Evolutionary conservation across 495 filamentous ascomycete genomes (phyloP).

Genomic region (Lineolata rhizophorae): DNA sequence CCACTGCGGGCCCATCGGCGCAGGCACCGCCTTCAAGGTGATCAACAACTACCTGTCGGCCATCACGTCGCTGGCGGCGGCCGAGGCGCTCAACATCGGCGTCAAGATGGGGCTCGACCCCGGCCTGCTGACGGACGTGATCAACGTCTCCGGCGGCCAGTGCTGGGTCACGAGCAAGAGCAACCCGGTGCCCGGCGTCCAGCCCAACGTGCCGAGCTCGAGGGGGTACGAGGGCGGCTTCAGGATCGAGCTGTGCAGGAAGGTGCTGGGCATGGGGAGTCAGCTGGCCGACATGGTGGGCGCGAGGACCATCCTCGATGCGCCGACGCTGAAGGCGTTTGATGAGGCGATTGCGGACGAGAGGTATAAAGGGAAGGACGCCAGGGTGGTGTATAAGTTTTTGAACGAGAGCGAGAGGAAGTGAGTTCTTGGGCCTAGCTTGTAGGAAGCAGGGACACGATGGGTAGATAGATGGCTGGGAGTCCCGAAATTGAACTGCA

Average conservation of each 20-base stretch:
- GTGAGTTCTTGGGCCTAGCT: too few species aligned
- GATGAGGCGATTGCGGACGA: slow-evolving; percentile 9
- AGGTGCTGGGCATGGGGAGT: slow-evolving; percentile 12
- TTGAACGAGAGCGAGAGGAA: slow-evolving; percentile 11
- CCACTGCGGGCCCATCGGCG: slow-evolving; percentile 9
- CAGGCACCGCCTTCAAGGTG: slow-evolving; percentile 12
- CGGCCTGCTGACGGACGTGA: slow-evolving; percentile 11
- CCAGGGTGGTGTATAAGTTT: slow-evolving; percentile 13
- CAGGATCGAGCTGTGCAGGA: slow-evolving; percentile 9
- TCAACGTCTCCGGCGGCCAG: slow-evolving; percentile 9
- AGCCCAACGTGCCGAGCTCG: slow-evolving; percentile 6
- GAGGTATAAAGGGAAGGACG: slow-evolving; percentile 12
- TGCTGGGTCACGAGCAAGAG: slow-evolving; percentile 9
- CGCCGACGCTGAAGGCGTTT: slow-evolving; percentile 11
- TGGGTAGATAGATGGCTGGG: too few species aligned
- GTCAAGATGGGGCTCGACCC: slow-evolving; percentile 9
- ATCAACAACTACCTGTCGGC: slow-evolving; percentile 14
- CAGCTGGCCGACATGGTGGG: slow-evolving; percentile 10
- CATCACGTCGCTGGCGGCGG: slow-evolving; percentile 8
- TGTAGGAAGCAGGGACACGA: too few species aligned
- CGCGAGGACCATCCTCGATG: slow-evolving; percentile 10
- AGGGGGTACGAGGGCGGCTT: slow-evolving; percentile 14
- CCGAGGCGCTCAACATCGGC: slow-evolving; percentile 13
- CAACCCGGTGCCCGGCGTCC: slow-evolving; percentile 12
- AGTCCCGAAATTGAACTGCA: too few species aligned